Conservation (phyloP, 1,284 basidiomycete species). For the Cystobasidium slooffiae region DNA sequence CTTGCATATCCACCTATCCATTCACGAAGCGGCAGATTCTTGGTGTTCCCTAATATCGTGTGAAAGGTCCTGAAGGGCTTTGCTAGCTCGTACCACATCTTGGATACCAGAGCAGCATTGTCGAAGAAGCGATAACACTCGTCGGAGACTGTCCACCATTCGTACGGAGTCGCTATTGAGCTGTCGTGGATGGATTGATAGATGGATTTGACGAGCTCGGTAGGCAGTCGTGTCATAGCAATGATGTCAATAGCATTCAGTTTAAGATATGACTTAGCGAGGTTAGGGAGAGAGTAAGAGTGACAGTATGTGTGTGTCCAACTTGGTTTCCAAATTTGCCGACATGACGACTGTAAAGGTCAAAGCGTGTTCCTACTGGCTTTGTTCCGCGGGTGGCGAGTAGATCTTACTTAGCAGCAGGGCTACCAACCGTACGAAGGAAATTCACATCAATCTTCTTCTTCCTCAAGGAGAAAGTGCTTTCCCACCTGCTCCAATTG, state of each 20-base stretch:
- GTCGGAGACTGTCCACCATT: background rate
- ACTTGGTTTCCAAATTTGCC: too few relatives aligned
- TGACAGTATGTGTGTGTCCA: too few relatives aligned
- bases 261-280: too few relatives aligned
- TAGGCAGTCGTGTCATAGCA: background rate
- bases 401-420: too few relatives aligned
- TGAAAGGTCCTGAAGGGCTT: background rate
- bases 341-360: too few relatives aligned
- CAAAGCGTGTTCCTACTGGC: too few relatives aligned
- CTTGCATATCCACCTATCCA: background rate
- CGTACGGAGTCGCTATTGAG: background rate
- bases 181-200: background rate
- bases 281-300: background rate
- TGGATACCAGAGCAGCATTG: background rate
- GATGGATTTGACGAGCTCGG: conserved; percentile 1
- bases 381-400: too few relatives aligned
- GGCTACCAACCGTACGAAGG: too few relatives aligned
- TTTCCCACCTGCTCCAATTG: too few relatives aligned
- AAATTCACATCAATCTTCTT: too few relatives aligned
- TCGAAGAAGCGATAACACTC: background rate
- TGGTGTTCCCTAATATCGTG: background rate
- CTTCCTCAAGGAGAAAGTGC: too few relatives aligned
- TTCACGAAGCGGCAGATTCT: background rate
- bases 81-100: background rate
- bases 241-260: too few relatives aligned